These are phyloP conservation scores for Kuraishia capsulata DNA, from an alignment of 805 yeast species.

Conservation along the genomic window DNA sequence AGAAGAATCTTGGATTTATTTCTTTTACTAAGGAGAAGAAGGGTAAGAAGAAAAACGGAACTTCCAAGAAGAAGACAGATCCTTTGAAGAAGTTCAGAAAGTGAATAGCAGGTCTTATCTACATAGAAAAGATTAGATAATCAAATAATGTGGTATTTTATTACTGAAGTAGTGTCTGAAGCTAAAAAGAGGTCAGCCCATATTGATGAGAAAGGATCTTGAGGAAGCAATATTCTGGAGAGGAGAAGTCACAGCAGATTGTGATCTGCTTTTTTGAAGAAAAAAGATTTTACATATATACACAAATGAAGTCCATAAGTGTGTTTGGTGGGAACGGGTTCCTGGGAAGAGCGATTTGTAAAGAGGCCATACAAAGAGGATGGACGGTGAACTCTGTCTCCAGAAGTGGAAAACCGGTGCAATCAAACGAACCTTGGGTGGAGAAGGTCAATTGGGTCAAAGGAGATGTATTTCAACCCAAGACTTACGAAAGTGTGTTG, in stretches of 20 bases:
- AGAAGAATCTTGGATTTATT: constrained; percentile 55
- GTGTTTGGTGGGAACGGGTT: constrained; percentile 90
- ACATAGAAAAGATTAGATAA: neutral
- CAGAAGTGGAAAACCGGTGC: constrained; percentile 6
- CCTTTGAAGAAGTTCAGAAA: constrained; percentile 37
- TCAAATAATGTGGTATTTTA: neutral
- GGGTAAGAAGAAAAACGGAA: constrained; percentile 21
- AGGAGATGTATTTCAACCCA: constrained; percentile 63
- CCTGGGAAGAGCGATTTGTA: constrained; percentile 59
- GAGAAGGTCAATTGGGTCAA: constrained; percentile 52
- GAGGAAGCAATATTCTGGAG: too few species aligned
- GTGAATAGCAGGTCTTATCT: constrained; percentile 4
- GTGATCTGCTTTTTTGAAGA: neutral
- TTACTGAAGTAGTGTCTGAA: too few species aligned
- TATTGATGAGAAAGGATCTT: too few species aligned
- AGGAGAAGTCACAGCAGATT: too few species aligned
- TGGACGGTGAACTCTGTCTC: constrained; percentile 62
- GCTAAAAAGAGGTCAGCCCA: too few species aligned
- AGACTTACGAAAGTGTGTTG: constrained; percentile 40
- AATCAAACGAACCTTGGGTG: constrained; percentile 37
- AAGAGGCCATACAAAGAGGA: constrained; percentile 54
- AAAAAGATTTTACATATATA: neutral
- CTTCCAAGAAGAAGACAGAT: constrained; percentile 33
- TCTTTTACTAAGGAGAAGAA: constrained; percentile 53
- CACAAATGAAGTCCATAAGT: constrained; percentile 21